These are phyloP conservation scores for Penicillium crustosum DNA, from an alignment of 2,329 filamentous ascomycete genomes.

Conservation along the genomic window DNA sequence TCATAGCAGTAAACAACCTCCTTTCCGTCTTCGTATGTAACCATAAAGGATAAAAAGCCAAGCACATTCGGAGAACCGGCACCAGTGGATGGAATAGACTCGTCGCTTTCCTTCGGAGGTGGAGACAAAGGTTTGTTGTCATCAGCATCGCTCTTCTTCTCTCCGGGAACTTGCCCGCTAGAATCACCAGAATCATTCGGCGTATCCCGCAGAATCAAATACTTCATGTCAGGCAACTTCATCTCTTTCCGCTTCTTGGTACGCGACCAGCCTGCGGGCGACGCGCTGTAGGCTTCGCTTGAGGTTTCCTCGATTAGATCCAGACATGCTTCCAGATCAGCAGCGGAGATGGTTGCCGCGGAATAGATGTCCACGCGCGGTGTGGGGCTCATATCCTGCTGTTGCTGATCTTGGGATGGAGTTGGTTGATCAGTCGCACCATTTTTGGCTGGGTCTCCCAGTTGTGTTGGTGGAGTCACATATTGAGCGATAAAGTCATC, in stretches of 20 bases:
- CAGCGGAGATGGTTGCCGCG: conserved; percentile 37
- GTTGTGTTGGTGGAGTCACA: conserved; percentile 22
- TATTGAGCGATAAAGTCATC: conserved; percentile 41
- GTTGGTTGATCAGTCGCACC: not conserved
- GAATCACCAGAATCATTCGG: not conserved
- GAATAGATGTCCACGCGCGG: conserved; percentile 33
- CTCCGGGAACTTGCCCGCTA: not conserved
- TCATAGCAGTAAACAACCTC: conserved; percentile 66
- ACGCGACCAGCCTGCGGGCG: conserved; percentile 56
- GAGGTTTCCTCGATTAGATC: conserved; percentile 56
- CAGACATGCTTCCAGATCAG: conserved; percentile 53
- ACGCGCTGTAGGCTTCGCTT: conserved; percentile 52
- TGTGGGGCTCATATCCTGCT: conserved; percentile 11
- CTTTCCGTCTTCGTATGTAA: conserved; percentile 55
- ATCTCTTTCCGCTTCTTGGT: conserved; percentile 58
- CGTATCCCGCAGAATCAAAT: conserved; percentile 48
- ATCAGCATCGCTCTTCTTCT: not conserved
- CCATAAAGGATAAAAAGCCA: conserved; percentile 56
- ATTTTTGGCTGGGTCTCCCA: conserved; percentile 9
- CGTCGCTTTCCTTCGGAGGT: not conserved
- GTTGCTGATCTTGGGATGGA: not conserved
- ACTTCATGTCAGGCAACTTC: conserved; percentile 59
- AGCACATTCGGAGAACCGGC: conserved; percentile 17
- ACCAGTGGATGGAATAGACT: not conserved
- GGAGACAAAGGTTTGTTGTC: not conserved